Conservation (phyloP, 176 grass and related monocot species). For the Zizania latifolia region DNA sequence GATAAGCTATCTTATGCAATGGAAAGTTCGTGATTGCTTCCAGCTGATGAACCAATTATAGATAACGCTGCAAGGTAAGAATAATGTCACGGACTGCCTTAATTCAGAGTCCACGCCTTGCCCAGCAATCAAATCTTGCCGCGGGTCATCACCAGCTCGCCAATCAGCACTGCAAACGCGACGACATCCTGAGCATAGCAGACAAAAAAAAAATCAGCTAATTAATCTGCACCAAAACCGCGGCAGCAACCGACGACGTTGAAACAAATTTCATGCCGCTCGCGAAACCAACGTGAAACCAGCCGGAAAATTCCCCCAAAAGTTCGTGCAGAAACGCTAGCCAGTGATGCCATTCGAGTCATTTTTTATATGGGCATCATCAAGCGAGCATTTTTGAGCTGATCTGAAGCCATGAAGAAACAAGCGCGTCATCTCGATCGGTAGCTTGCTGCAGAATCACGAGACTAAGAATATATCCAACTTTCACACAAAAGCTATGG, state of each 20-base stretch:
- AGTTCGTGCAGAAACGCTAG: neutral
- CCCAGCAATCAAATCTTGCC: constrained; percentile 21
- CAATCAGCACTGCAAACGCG: neutral
- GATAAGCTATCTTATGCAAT: too few species aligned
- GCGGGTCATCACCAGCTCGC: neutral
- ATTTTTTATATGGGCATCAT: neutral
- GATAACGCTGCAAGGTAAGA: too few species aligned
- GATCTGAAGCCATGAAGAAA: neutral
- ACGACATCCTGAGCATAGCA: neutral
- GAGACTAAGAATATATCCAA: neutral
- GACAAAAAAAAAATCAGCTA: neutral
- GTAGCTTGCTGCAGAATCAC: neutral
- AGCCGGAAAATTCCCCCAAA: neutral
- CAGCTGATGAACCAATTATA: too few species aligned
- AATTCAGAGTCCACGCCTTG: constrained; percentile 27
- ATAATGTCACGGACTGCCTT: too few species aligned
- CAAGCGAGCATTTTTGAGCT: neutral
- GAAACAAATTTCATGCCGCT: neutral
- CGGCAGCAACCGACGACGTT: neutral
- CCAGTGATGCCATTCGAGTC: neutral
- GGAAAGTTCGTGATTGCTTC: too few species aligned
- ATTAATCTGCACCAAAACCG: neutral
- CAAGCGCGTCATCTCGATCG: neutral
- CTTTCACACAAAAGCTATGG: neutral
- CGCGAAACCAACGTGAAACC: neutral